Base-by-base conservation (phyloP, 257 asterid genomes). In the Scutellaria minor region DNA sequence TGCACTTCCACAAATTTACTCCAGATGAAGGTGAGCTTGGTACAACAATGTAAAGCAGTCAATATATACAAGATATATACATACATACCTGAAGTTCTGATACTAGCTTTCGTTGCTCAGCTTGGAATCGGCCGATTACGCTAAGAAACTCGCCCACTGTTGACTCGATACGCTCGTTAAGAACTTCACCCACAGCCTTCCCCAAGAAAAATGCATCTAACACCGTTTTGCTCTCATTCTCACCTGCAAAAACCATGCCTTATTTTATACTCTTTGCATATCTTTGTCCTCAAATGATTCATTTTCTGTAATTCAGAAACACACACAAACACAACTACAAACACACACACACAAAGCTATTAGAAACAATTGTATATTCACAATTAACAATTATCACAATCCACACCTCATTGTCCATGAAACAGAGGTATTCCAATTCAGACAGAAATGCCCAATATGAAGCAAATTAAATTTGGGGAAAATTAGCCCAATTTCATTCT, bases 191-290 rank as follows among this genome's bases (percentile, higher is more conserved):
- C 63, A 93, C 82, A 73, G 97, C 98, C 82, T 84, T 91, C 69
- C 97, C 98, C 81, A 93, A 76, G 91, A 93, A 93, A 78, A 93
- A 93, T 10, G 97, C 97, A 66, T 93, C 97, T 53, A 93, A 74
- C 69, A 87, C 73, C 48, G 70, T 85, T 79, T 79, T 86, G 80
- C 96, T 88, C 76, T 85, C 96, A 75, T 88, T 85, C 57, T 87
- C 96, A 75, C 89, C 94, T 88, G 86, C 81, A 73, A 71, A 71
- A 40, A 9, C 9, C 57, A 7, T 44, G 15, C 11, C 59, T 42
- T 57, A 31, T 6, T 47, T 40, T 11, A 10, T 14, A 48, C 40
- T 1, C 24, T 13, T 12, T 7, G 40, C 24, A 31, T 31, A 31
- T 31, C 37, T 31, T 31, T 31, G 48, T 24, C 42, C 20, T 0